Evolutionary conservation across 352 stramenopile genomes (phyloP).

Genomic region (Phytopythium chamaehyphon): DNA sequence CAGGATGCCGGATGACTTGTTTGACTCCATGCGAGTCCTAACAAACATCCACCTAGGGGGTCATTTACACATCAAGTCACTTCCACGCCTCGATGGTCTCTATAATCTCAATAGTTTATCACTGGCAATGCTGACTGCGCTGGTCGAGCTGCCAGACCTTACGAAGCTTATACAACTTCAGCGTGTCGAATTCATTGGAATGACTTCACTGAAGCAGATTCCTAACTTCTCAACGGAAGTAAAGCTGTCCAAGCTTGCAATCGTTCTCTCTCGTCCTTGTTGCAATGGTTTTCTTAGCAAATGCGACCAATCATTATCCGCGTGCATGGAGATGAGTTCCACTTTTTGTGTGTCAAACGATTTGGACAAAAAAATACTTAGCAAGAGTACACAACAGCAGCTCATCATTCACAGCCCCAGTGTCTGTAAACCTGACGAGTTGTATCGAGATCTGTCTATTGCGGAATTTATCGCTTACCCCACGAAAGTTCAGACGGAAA

Average conservation of each 20-base stretch:
- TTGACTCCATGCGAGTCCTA: constrained; percentile 10
- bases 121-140: neutral
- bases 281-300: constrained; percentile 17
- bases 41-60: constrained; percentile 10
- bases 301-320: neutral
- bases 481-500: constrained; percentile 1
- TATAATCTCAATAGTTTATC: constrained; percentile 8
- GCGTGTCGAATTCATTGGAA: constrained; percentile 7
- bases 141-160: constrained; percentile 8
- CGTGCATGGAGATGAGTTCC: neutral
- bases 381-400: neutral
- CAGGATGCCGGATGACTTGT: constrained; percentile 9
- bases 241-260: constrained; percentile 4
- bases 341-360: neutral
- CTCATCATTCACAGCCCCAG: neutral
- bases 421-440: neutral
- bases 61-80: neutral
- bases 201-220: neutral
- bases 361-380: neutral
- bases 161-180: neutral
- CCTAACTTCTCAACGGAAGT: constrained; percentile 7
- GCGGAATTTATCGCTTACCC: neutral
- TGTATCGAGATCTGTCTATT: neutral
- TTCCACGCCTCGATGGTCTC: constrained; percentile 13
- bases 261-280: constrained; percentile 6